These are phyloP conservation scores for Torrubiellomyces zombiae DNA, from an alignment of 2,329 filamentous ascomycete species.

Conservation along the genomic window DNA sequence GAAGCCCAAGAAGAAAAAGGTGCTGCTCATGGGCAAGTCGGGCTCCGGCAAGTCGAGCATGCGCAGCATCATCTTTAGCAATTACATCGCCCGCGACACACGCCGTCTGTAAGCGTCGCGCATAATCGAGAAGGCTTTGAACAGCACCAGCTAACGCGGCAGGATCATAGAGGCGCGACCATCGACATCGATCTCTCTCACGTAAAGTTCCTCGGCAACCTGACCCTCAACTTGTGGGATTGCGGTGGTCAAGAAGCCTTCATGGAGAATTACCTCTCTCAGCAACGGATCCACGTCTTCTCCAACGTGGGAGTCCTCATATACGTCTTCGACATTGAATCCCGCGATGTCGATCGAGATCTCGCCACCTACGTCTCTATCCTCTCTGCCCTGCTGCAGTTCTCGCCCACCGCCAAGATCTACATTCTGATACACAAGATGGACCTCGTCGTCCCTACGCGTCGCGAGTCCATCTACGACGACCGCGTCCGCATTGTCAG, in stretches of 20 bases:
- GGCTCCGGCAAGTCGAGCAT: conserved; percentile 97
- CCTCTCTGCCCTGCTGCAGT: conserved; percentile 75
- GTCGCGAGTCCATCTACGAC: conserved; percentile 68
- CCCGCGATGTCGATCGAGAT: conserved; percentile 83
- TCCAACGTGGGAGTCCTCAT: conserved; percentile 92
- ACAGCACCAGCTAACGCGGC: too few relatives aligned
- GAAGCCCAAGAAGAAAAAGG: conserved; percentile 73
- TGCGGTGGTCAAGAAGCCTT: conserved; percentile 98
- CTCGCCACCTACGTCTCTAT: conserved; percentile 85
- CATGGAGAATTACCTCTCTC: conserved; percentile 94
- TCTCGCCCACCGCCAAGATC: conserved; percentile 63
- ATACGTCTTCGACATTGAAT: conserved; percentile 98
- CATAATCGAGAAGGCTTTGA: too few relatives aligned
- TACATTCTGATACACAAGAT: conserved; percentile 98
- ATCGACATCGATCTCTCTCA: conserved; percentile 98
- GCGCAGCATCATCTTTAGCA: conserved; percentile 97
- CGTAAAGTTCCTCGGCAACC: conserved; percentile 95
- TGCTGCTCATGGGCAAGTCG: conserved; percentile 83
- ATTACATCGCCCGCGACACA: conserved; percentile 94
- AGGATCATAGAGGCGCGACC: conserved; percentile 61
- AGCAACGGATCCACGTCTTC: conserved; percentile 93
- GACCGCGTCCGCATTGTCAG: conserved; percentile 66
- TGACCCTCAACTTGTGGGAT: conserved; percentile 96
- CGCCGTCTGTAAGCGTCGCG: conserved; percentile 47
- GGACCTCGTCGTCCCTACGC: conserved; percentile 74